A percentile compares a stretch with the other conserved stretches of the same genome.
These are phyloP conservation scores for Fusarium hainanense DNA, from an alignment of 2,329 filamentous ascomycete genomes.

Conservation along the genomic window DNA sequence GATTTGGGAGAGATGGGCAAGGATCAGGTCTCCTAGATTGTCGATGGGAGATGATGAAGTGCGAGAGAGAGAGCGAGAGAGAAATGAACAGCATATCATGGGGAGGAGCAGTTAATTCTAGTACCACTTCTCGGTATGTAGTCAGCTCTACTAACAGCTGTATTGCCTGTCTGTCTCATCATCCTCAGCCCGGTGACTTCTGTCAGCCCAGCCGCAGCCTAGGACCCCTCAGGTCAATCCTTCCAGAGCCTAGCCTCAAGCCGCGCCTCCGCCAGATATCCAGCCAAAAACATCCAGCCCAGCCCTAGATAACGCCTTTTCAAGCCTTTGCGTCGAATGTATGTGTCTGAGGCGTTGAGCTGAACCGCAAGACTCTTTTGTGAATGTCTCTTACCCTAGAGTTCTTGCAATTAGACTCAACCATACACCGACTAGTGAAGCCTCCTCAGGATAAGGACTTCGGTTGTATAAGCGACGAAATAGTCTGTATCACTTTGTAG, in stretches of 20 bases:
- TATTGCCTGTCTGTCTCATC: slow-evolving; percentile 11
- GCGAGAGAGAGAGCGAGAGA: slow-evolving; percentile 1
- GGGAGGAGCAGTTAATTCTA: slow-evolving; percentile 1
- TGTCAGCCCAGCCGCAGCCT: slow-evolving; percentile 39
- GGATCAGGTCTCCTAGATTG: background rate
- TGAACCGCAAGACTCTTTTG: slow-evolving; percentile 9
- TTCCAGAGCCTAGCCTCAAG: slow-evolving; percentile 30
- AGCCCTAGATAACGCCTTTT: slow-evolving; percentile 26
- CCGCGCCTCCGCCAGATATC: slow-evolving; percentile 39
- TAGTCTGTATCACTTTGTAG: background rate
- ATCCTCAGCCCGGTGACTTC: slow-evolving; percentile 26
- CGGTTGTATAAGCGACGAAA: background rate
- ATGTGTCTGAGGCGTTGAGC: background rate
- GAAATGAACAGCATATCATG: slow-evolving; percentile 7
- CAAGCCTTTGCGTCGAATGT: slow-evolving; percentile 27
- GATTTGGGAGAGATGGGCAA: slow-evolving; percentile 9
- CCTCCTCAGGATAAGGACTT: background rate
- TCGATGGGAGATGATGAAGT: slow-evolving; percentile 13
- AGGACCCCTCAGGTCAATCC: slow-evolving; percentile 25
- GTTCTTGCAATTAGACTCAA: background rate
- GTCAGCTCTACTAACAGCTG: slow-evolving; percentile 1
- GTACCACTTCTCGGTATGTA: background rate
- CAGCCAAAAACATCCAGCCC: slow-evolving; percentile 35
- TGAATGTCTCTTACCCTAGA: background rate
- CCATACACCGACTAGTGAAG: slow-evolving; percentile 3